phyloP scores from a whole-genome alignment of 208 protist genomes.

The Paratrypanosoma confusum region DNA sequence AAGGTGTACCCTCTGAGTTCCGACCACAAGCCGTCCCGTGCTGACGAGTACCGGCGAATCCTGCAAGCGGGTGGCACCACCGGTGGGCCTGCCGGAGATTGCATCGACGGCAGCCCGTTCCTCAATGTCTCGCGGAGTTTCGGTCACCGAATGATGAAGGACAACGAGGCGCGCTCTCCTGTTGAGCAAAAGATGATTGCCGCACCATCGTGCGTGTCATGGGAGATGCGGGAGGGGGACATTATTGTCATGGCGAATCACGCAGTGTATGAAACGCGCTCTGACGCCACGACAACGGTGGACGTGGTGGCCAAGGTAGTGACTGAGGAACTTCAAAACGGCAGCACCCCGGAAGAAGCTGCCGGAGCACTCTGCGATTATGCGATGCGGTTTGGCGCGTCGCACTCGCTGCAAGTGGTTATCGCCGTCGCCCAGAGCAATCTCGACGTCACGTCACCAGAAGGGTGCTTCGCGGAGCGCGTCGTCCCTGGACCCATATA shows the following conservation, averaged over 20 bases:
- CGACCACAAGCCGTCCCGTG: conserved; percentile 51
- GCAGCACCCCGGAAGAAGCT: conserved; percentile 24
- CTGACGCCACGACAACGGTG: conserved; percentile 44
- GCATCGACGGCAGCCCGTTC: conserved; percentile 67
- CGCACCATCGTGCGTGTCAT: conserved; percentile 39
- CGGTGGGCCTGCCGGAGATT: conserved; percentile 22
- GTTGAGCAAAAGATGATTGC: conserved; percentile 72
- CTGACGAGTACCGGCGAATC: conserved; percentile 52
- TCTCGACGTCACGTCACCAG: neutral
- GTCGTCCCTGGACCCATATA: conserved; percentile 63
- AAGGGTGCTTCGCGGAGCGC: conserved; percentile 19
- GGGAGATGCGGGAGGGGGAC: conserved; percentile 68
- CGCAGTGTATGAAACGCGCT: conserved; percentile 54
- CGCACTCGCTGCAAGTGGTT: conserved; percentile 64
- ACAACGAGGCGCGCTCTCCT: conserved; percentile 27
- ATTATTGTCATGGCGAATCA: conserved; percentile 65
- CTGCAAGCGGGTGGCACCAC: conserved; percentile 47
- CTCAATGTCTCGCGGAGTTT: conserved; percentile 69
- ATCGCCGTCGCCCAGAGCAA: conserved; percentile 32
- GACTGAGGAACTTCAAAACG: conserved; percentile 22
- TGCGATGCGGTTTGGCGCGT: conserved; percentile 55
- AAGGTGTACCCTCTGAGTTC: conserved; percentile 48
- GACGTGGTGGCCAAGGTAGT: conserved; percentile 73
- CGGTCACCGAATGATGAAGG: conserved; percentile 77
- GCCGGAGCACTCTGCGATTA: conserved; percentile 69